These are phyloP conservation scores for Phytophthora boehmeriae DNA, from an alignment of 352 stramenopile species.

Conservation along the genomic window DNA sequence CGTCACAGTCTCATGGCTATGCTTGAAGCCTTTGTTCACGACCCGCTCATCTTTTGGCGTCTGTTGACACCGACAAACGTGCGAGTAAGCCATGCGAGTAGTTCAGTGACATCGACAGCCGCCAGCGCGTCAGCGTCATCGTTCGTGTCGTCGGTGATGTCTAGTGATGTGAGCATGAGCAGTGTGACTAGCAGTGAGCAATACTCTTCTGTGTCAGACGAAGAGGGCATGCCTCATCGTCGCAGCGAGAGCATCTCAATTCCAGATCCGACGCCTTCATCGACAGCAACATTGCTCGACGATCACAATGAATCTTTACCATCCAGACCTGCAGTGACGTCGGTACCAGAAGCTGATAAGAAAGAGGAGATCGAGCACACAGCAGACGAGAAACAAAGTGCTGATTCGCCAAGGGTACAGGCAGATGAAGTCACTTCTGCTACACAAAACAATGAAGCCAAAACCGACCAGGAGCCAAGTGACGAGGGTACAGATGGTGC, in stretches of 20 bases:
- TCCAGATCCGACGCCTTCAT: conserved; percentile 37
- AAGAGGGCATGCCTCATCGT: conserved; percentile 18
- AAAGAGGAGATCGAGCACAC: conserved; percentile 12
- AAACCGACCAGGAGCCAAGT: not conserved
- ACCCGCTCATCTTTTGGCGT: conserved; percentile 98
- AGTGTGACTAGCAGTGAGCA: conserved; percentile 28
- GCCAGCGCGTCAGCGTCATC: conserved; percentile 40
- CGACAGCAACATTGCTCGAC: conserved; percentile 30
- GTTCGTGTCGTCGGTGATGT: conserved; percentile 25
- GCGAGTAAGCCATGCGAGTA: conserved; percentile 42
- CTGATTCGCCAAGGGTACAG: conserved; percentile 3
- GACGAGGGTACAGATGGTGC: conserved; percentile 15
- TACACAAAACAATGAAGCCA: conserved; percentile 17
- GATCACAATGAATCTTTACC: conserved; percentile 18
- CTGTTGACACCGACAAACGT: conserved; percentile 80
- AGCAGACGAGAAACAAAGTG: conserved; percentile 14
- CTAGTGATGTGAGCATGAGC: conserved; percentile 36
- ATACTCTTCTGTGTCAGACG: conserved; percentile 4
- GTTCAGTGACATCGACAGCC: conserved; percentile 30
- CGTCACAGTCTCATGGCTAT: conserved; percentile 98
- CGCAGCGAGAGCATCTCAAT: conserved; percentile 71
- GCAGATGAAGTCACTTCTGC: conserved; percentile 2
- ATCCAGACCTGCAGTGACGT: conserved; percentile 6
- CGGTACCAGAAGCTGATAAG: conserved; percentile 2
- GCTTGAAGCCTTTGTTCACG: conserved; percentile 99